Conservation (phyloP, 2,329 filamentous ascomycete genomes). For the Penicillium capsulatum region DNA sequence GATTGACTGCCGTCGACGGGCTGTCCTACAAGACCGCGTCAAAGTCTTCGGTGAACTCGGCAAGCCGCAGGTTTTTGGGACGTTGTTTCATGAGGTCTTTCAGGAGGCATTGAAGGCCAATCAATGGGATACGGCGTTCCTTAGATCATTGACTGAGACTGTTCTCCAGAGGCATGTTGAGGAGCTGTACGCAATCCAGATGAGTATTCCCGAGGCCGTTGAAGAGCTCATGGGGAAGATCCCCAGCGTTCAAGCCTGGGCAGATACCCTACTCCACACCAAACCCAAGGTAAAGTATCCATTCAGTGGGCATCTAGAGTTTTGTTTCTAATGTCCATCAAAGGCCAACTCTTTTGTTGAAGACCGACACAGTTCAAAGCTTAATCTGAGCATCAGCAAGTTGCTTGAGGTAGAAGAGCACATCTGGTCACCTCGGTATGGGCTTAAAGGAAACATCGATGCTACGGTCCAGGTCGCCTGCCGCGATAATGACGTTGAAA, state of each 20-base stretch:
- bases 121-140: slow-evolving; percentile 67
- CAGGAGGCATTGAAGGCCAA: slow-evolving; percentile 84
- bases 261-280: slow-evolving; percentile 69
- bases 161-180: slow-evolving; percentile 77
- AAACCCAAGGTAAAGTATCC: slow-evolving; percentile 62
- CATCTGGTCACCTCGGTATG: slow-evolving; percentile 97
- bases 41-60: slow-evolving; percentile 81
- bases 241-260: slow-evolving; percentile 77
- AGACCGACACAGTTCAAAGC: slow-evolving; percentile 70
- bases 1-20: slow-evolving; percentile 82
- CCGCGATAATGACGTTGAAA: slow-evolving; percentile 61
- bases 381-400: slow-evolving; percentile 83
- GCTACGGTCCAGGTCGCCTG: slow-evolving; percentile 88
- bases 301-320: slow-evolving; percentile 5
- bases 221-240: slow-evolving; percentile 81
- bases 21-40: slow-evolving; percentile 89
- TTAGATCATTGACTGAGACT: slow-evolving; percentile 62
- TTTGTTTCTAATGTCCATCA: slow-evolving; percentile 26
- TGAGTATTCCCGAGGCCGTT: slow-evolving; percentile 66
- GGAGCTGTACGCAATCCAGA: slow-evolving; percentile 81
- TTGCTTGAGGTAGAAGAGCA: slow-evolving; percentile 96
- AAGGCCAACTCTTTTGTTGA: slow-evolving; percentile 68
- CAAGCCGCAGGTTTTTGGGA: slow-evolving; percentile 82
- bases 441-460: slow-evolving; percentile 95
- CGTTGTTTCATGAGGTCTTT: slow-evolving; percentile 90